Evolutionary conservation across 345 rosid species (phyloP), one percentile per base, ranked within the genome.

Genomic region (Clarkia xantiana): DNA sequence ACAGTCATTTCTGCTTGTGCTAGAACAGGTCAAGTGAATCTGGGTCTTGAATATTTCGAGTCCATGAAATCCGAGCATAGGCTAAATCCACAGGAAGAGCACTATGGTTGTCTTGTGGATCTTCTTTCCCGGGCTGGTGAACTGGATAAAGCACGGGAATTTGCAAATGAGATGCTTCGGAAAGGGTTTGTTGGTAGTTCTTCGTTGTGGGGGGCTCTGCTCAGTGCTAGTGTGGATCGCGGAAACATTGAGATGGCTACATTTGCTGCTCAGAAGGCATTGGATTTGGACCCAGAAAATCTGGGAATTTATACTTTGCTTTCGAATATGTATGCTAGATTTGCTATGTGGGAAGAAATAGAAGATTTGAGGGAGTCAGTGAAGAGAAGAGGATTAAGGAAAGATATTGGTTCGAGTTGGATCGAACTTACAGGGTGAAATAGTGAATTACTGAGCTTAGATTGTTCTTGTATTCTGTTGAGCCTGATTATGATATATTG

Each of bases 171-270:
- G 59, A 69, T 71, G 80, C 20, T 69, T 6, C 17, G 34, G 3
- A 53, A 55, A 62, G 73, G 71, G 46, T 54, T 55, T 49, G 58
- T 42, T 36, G 54, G 45, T 40, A 62, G 61, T 51, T 51, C 66
- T 61, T 66, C 79, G 2, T 58, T 75, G 77, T 80, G 84, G 84
- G 83, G 80, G 11, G 50, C 81, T 57, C 58, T 80, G 62, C 77
- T 74, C 42, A 67, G 68, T 43, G 74, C 78, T 51, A 71, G 80
- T 36, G 51, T 62, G 41, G 68, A 68, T 36, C 53, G 51, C 14
- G 73, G 78, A n/a, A 66, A 70, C 45, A 44, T 75, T 14, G 75
- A 75, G 59, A 23, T 77, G 63, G 83, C 74, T 29, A 57, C 55
- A 64, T 60, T 80, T 59, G 81, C 81, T 42, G 74, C 83, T 36